These are phyloP conservation scores for Quercus lobata DNA, from an alignment of 331 rosid genomes.

Conservation along the genomic window DNA sequence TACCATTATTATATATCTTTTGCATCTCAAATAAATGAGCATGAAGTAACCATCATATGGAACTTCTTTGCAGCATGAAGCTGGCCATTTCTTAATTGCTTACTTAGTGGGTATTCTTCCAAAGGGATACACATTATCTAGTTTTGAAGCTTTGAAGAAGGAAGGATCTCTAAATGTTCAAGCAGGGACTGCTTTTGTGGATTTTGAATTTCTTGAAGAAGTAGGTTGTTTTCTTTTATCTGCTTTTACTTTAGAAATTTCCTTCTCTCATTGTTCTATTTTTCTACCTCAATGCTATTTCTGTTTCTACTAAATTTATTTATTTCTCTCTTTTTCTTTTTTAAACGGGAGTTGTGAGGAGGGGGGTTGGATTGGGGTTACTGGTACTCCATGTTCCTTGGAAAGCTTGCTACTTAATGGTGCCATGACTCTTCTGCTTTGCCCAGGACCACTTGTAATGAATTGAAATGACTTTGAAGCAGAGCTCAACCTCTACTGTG, in stretches of 20 bases:
- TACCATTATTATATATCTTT: not conserved
- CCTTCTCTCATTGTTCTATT: not conserved
- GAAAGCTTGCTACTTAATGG: not conserved
- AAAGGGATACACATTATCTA: conserved; percentile 63
- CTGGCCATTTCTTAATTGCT: conserved; percentile 92
- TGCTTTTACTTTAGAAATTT: not conserved
- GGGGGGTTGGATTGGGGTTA: not conserved
- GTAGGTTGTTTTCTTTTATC: conserved; percentile 34
- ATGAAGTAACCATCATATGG: conserved; percentile 9
- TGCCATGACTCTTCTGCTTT: not conserved
- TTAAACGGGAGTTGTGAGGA: too few species aligned
- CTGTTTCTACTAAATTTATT: not conserved
- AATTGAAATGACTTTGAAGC: not conserved
- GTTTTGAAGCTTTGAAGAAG: conserved; percentile 75
- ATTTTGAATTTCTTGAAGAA: conserved; percentile 83
- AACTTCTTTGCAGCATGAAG: conserved; percentile 81
- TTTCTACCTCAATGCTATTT: not conserved
- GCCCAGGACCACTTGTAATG: not conserved
- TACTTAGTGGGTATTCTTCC: conserved; percentile 89
- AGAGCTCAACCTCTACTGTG: not conserved
- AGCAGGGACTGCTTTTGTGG: conserved; percentile 94
- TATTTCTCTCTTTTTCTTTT: not conserved
- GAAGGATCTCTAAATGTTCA: conserved; percentile 96
- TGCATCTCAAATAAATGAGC: conserved; percentile 10
- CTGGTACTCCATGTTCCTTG: not conserved